These are phyloP conservation scores for Zasmidium angulare DNA, from an alignment of 2,329 filamentous ascomycete genomes.

Conservation along the genomic window DNA sequence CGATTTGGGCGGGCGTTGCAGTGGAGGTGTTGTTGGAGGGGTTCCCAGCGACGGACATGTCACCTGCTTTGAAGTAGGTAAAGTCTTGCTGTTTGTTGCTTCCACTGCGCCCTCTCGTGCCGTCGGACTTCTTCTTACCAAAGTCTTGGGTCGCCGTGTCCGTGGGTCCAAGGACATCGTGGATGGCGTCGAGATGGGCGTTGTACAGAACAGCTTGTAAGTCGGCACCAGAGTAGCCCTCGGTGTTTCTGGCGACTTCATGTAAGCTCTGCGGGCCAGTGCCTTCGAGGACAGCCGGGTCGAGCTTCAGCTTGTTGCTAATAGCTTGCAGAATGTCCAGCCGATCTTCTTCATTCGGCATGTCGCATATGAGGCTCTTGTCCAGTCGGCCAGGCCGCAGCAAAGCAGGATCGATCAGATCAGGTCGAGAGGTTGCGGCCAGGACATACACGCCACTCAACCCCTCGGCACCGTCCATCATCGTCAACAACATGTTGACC, in stretches of 20 bases:
- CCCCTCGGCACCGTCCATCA: constrained; percentile 98
- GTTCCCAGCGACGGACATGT: constrained; percentile 43
- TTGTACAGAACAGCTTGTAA: constrained; percentile 94
- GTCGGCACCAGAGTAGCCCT: constrained; percentile 92
- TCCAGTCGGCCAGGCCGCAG: constrained; percentile 89
- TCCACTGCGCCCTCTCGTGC: constrained; percentile 16
- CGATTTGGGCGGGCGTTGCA: constrained; percentile 50
- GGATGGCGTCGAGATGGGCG: constrained; percentile 93
- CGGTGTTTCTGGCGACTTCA: constrained; percentile 77
- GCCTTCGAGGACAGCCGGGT: constrained; percentile 58
- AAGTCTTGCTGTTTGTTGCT: constrained; percentile 52
- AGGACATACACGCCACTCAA: constrained; percentile 93
- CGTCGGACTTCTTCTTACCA: constrained; percentile 35
- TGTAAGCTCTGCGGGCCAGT: constrained; percentile 44
- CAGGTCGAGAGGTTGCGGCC: constrained; percentile 88
- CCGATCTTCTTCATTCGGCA: constrained; percentile 77
- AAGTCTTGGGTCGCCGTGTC: constrained; percentile 32
- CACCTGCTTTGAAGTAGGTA: constrained; percentile 81
- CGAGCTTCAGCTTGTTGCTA: constrained; percentile 76
- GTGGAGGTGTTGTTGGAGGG: constrained; percentile 41
- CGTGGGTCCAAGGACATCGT: constrained; percentile 71
- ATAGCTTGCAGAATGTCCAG: constrained; percentile 85
- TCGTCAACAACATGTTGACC: constrained; percentile 95
- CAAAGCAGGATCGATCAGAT: constrained; percentile 91
- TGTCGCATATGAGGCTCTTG: constrained; percentile 88